These are phyloP conservation scores for Colletotrichum sp. DNA, from an alignment of 2,329 filamentous ascomycete species.

Conservation along the genomic window DNA sequence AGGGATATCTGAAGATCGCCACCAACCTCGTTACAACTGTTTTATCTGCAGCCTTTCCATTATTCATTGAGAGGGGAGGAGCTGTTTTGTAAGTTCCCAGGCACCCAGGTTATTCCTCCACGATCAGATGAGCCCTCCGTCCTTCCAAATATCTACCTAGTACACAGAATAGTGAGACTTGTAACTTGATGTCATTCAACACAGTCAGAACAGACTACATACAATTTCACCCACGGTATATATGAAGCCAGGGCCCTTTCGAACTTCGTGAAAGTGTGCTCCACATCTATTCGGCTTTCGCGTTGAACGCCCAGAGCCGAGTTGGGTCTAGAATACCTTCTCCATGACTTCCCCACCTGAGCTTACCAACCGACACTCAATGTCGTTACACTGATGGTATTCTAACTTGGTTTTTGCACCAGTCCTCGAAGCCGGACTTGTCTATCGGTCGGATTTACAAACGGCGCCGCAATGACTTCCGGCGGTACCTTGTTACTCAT, in stretches of 20 bases:
- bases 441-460: not conserved
- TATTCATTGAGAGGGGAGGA: accelerated
- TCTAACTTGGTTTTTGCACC: not conserved
- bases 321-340: not conserved
- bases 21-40: not conserved
- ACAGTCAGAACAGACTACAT: too few species aligned
- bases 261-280: not conserved
- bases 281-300: not conserved
- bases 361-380: not conserved
- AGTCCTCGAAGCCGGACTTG: not conserved
- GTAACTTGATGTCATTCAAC: too few species aligned
- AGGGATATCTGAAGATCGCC: not conserved
- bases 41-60: not conserved
- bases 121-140: too few species aligned
- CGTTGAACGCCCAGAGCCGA: not conserved
- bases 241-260: accelerated
- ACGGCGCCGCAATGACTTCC: not conserved
- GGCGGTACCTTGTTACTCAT: not conserved
- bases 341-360: not conserved
- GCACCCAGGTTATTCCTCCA: too few species aligned
- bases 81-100: not conserved
- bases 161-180: too few species aligned
- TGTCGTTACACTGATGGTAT: not conserved
- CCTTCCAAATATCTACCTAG: too few species aligned
- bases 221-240: not conserved